Evolutionary conservation across 768 basidiomycete genomes (phyloP), one percentile per base, ranked within the genome.

Genomic region (Pleurotus cornucopiae): DNA sequence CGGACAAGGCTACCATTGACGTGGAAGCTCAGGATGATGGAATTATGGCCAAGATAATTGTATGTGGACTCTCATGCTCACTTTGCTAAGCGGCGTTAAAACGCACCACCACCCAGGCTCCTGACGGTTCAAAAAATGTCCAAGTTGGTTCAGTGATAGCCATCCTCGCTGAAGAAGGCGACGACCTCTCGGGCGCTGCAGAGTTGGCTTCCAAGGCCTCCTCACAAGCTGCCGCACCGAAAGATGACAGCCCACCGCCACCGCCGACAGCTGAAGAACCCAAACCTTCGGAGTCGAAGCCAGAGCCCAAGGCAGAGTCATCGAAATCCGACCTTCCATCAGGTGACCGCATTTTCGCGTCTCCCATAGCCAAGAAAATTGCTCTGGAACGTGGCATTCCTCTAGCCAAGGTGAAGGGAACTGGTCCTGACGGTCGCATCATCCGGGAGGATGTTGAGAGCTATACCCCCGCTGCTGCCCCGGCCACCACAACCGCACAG

Each of bases 1-100:
- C 97, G 54, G 97, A 99, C 87, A 99, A 99, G 82, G 96, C 97
- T 18, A 95, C 94, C 47, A 98, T 99, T 72, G 97, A 99, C 75
- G 96, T 99, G 37, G 97, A 99, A 75, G 94, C 97, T 6, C 95
- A 95, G 76, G 97, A 98, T 43, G 97, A 99, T 63, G 97, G 97
- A 63, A 74, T 98, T 60, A 76, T 99, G 58, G 95, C 91, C 51
- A 98, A 98, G 83, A 97, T 99, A 63, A 86, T 99, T 55, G 95
- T 94, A 73, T 57, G 91, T 75, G 4, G 14, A 44, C 34, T 13
- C 45, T 23, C 25, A 44, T 26, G 30, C 18, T 40, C 9, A 14
- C 45, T 21, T 14, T 26, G 2, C 11, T 45, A 34, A 34, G 26
- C 6, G 37, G 43, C 26, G 18, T 34, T 51, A 12, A 25, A 34